Base-by-base conservation (phyloP, 2,329 filamentous ascomycete species). In the Sphaceloma murrayae region DNA sequence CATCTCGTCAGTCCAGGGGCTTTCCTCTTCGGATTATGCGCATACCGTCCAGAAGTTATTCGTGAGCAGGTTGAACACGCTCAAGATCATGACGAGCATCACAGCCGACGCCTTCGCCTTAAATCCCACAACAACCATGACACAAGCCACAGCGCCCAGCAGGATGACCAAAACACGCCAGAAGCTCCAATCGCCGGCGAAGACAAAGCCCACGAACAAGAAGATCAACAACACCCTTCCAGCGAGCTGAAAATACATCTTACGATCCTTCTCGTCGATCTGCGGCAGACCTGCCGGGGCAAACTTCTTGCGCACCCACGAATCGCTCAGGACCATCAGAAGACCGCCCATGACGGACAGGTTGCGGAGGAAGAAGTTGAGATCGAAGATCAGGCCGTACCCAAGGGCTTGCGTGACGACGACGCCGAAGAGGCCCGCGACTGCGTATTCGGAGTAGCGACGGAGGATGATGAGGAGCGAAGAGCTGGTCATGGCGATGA, bases 41-140 rank as follows among this genome's bases (percentile, higher is more conserved):
- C 85, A 72, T 74, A 94, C 88, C 61, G 88, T 96, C 91, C 91
- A 98, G 74, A 95, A 98, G 77, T 96, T 98, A 79, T 98, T 98
- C 57, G 96, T 91, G 52, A 96, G 66, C 34, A 98, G 67, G 67
- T 98, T 98, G 74, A 98, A 98, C 52, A 95, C 71, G 68, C 88
- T 95, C 59, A 98, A 72, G 58, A 98, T 87, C 48, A 98, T 77
- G 21, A 98, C 91, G 54, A 98, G 72, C 57, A 98, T 83, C 44
- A 91, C 88, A 31, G 91, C 91, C 65, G 88, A 95, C 73, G 87
- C 94, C 78, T 98, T 98, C 60, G 91, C 89, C 79, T 98, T 98
- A 79, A 98, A 98, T 33, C 91, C 91, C 52, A 98, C 91, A 43
- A 95, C 85, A 50, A 98, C 91, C 91, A 98, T 98, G 58, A 98